Percentiles rank a stretch among this genome's conserved stretches.
These are phyloP conservation scores for Pythium biforme DNA, from an alignment of 352 stramenopile genomes.

Conservation along the genomic window DNA sequence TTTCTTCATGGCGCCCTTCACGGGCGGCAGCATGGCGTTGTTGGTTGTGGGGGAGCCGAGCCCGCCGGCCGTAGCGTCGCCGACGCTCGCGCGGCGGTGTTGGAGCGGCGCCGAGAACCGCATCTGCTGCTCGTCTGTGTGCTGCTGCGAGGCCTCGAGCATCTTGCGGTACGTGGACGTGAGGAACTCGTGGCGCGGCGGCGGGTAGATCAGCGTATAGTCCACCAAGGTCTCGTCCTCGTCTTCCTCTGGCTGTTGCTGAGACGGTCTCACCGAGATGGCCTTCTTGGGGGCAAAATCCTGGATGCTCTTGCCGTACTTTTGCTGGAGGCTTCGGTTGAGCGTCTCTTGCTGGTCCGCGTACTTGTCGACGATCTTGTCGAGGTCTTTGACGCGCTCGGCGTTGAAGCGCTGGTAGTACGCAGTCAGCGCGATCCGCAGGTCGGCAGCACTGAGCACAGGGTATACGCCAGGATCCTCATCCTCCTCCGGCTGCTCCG, in stretches of 20 bases:
- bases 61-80: constrained; percentile 25
- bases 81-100: constrained; percentile 44
- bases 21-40: constrained; percentile 38
- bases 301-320: constrained; percentile 59
- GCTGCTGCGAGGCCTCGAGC: constrained; percentile 72
- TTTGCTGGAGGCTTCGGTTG: constrained; percentile 58
- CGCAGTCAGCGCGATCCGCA: constrained; percentile 39
- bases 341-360: constrained; percentile 56
- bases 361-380: constrained; percentile 78
- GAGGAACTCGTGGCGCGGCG: constrained; percentile 33
- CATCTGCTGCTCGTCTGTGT: constrained; percentile 82
- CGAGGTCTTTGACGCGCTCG: constrained; percentile 56
- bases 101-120: constrained; percentile 76
- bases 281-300: constrained; percentile 34
- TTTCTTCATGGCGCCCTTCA: constrained; percentile 59
- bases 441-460: constrained; percentile 32
- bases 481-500: constrained; percentile 32
- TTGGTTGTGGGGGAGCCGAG: background rate
- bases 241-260: constrained; percentile 12
- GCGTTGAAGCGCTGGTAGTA: constrained; percentile 67
- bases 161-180: constrained; percentile 73
- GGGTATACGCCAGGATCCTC: constrained; percentile 4
- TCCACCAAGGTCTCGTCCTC: constrained; percentile 61
- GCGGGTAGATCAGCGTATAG: constrained; percentile 67
- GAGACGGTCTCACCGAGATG: background rate